Percentiles rank a stretch among this genome's conserved stretches.
Evolutionary conservation across 129 eudicot genomes (phyloP).

Genomic region (Oenanthe sinensis): DNA sequence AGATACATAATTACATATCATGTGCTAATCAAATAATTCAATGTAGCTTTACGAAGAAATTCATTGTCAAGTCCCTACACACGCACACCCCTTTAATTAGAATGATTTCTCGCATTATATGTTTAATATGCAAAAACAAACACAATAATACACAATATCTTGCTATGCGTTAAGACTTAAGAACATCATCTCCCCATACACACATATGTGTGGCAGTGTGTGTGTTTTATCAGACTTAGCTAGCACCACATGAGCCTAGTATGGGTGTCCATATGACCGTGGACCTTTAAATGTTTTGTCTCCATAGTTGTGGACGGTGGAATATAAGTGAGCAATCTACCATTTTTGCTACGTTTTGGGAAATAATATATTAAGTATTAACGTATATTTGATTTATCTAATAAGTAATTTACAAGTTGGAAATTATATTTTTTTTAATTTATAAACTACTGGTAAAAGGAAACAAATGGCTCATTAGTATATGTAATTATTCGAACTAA

Average conservation of each 20-base stretch:
- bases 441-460: no score
- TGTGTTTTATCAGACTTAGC: background rate
- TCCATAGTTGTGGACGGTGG: background rate
- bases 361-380: no score
- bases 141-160: background rate
- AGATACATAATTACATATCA: no score
- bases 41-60: background rate
- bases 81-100: background rate
- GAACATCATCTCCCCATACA: background rate
- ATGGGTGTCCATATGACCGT: background rate
- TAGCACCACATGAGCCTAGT: background rate
- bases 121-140: background rate
- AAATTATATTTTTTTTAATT: no score
- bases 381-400: no score
- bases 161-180: background rate
- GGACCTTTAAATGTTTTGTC: background rate
- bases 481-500: background rate
- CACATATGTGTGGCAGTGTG: background rate
- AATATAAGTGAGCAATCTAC: no score
- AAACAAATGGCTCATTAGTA: background rate
- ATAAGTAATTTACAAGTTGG: no score
- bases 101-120: background rate
- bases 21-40: no score
- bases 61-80: background rate
- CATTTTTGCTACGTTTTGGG: no score